Conservation (phyloP, 129 eudicot genomes). For the Ambrosia trifida region DNA sequence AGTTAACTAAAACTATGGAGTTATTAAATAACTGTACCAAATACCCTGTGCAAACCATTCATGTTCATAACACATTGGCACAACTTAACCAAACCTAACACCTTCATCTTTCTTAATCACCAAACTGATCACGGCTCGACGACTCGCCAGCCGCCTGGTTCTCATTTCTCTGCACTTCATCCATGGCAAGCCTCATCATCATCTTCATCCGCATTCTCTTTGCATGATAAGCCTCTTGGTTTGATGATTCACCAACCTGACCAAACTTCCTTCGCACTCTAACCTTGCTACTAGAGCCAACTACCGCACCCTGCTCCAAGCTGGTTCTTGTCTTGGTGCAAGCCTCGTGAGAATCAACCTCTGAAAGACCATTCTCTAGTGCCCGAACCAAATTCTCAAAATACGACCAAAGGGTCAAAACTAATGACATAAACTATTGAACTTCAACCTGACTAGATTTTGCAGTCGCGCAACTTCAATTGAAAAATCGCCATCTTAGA, state of each 20-base stretch:
- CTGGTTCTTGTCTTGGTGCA: not conserved
- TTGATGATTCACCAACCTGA: conserved; percentile 17
- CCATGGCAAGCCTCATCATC: conserved; percentile 18
- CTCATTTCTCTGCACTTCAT: not conserved
- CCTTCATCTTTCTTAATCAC: conserved; percentile 22
- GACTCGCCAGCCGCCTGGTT: conserved; percentile 29
- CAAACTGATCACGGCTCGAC: conserved; percentile 17
- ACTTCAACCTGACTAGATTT: conserved; percentile 50
- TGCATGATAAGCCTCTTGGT: not conserved
- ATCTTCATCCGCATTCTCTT: conserved; percentile 27
- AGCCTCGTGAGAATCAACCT: conserved; percentile 28
- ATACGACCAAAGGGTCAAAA: conserved; percentile 44
- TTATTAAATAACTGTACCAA: conserved; percentile 21
- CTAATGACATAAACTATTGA: conserved; percentile 18
- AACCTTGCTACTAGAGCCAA: conserved; percentile 31
- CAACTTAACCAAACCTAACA: too few species aligned
- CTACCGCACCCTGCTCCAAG: conserved; percentile 17
- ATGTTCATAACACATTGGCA: not conserved
- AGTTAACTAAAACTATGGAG: conserved; percentile 8
- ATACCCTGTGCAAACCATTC: conserved; percentile 28
- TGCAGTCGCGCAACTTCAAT: too few species aligned
- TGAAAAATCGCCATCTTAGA: too few species aligned
- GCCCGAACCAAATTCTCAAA: conserved; percentile 53
- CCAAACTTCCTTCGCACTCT: conserved; percentile 24
- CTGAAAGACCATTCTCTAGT: conserved; percentile 51